These are phyloP conservation scores for Thalassiosira mediterranea DNA, from an alignment of 352 stramenopile genomes.

Conservation along the genomic window DNA sequence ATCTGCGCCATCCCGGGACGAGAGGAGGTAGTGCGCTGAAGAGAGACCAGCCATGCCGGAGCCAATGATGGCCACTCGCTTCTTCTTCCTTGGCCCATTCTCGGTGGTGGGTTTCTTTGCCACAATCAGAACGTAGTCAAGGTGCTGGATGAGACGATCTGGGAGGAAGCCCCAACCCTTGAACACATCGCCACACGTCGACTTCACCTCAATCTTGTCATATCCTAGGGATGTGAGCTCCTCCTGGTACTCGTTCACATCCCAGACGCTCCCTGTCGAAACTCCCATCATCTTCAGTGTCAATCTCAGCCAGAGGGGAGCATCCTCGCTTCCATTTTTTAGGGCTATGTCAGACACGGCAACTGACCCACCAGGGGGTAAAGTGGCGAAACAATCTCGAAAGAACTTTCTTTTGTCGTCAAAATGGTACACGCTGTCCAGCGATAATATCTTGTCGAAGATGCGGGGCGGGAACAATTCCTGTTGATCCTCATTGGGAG, in stretches of 20 bases:
- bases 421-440: too few species aligned
- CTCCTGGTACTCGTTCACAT: not conserved
- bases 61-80: too few species aligned
- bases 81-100: too few species aligned
- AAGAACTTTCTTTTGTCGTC: too few species aligned
- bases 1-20: too few species aligned
- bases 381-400: too few species aligned
- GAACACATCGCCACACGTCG: not conserved
- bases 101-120: not conserved
- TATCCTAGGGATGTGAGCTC: slow-evolving; percentile 6
- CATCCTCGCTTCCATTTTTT: slow-evolving; percentile 11
- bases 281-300: slow-evolving; percentile 9
- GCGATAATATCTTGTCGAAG: too few species aligned
- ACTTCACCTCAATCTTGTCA: slow-evolving; percentile 5
- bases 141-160: slow-evolving; percentile 1
- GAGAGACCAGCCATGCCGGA: too few species aligned
- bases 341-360: slow-evolving; percentile 5
- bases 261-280: not conserved
- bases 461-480: too few species aligned
- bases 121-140: slow-evolving; percentile 14
- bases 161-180: slow-evolving; percentile 8
- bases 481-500: too few species aligned
- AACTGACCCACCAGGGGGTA: too few species aligned
- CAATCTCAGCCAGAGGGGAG: slow-evolving; percentile 5
- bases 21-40: too few species aligned